Evolutionary conservation across 306 rosid species (phyloP), one percentile per base, ranked within the genome.

Genomic region (Hippophae gyantsensis): DNA sequence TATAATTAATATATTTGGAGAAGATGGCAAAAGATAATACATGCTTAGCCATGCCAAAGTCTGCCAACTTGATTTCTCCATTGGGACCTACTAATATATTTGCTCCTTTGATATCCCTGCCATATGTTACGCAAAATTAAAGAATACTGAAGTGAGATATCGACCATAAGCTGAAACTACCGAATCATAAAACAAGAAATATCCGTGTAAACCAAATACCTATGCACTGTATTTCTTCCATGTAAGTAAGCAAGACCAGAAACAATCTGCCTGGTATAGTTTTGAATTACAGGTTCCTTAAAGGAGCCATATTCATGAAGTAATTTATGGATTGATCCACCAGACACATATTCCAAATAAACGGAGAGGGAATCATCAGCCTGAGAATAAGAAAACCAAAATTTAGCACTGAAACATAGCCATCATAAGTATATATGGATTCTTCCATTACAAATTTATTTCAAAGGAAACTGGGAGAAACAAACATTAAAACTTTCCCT

Each of bases 71-170:
- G 78, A 93, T 73, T 70, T 82, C 95, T 50, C 99, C 99, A 62
- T 84, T 88, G 52, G 99, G 96, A 74, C 76, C 97, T 42, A 93
- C 99, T 66, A 93, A 78, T 72, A 93, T 93, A 82, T 93, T 93
- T 42, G 99, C 99, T 70, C 99, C 99, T 74, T 93, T 93, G 56
- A 93, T 93, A 70, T 93, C 99, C 90, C 99, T 93, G 89, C 74
- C 75, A 80, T 46, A 65, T 59, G 41, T 54, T 77, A 66, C 23
- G 48, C 38, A 6, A 55, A 6, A 53, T 3, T 44, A n/a, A 42
- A 62, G 68, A 26, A 27, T 44, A 12, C 9, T 47, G 57, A 63
- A 52, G 61, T 62, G 48, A 61, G 49, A 40, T 13, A 13, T 61
- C n/a, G 52, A 56, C 59, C 46, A 45, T 32, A 27, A 42, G 54